Evolutionary conservation across 768 basidiomycete species (phyloP), one percentile per base, ranked within the genome.

Genomic region (Omphalotus guepiniiformis): DNA sequence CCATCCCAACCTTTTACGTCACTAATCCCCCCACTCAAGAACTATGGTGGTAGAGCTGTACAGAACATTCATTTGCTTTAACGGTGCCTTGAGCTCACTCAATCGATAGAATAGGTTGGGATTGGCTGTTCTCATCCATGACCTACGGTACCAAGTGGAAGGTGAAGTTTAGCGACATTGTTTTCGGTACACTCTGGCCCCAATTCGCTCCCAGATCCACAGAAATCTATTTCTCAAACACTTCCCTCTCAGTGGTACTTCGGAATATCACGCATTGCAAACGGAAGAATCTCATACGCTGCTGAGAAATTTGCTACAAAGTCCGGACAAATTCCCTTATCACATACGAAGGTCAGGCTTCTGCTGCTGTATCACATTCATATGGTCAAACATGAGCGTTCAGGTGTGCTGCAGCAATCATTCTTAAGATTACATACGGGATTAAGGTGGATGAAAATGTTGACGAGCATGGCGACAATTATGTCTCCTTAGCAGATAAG

Each of bases 11-110:
- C 26, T 7, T 38, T 38, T 38, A 7, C 37, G 9, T 41, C 15
- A 41, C 25, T 25, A 23, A 41, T 22, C 22, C 16, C 22, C 29
- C 51, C 26, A 55, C 64, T 9, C 15, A 22, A 42, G 41, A 49
- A 67, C 69, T 11, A 74, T 77, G 74, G 61, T 70, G 6, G 65
- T 64, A 21, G 70, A 75, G 27, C 51, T 75, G 74, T 76, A 48
- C 39, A 68, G 58, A 39, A 40, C 43, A 21, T 44, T 43, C 34
- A 47, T 16, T 15, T 22, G 22, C 18, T 35, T 7, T 22, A 6
- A 19, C 25, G 34, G 3, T 39, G 48, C 7, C 8, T 16, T 16
- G 15, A 23, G 30, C 23, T 12, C 16, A 7, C 34, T 48, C 39
- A 23, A n/a, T 26, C 13, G 19, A 9, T 47, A 75, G 74, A 37